Base-by-base conservation (phyloP, 176 grass and related monocot genomes). In the Lolium rigidum region DNA sequence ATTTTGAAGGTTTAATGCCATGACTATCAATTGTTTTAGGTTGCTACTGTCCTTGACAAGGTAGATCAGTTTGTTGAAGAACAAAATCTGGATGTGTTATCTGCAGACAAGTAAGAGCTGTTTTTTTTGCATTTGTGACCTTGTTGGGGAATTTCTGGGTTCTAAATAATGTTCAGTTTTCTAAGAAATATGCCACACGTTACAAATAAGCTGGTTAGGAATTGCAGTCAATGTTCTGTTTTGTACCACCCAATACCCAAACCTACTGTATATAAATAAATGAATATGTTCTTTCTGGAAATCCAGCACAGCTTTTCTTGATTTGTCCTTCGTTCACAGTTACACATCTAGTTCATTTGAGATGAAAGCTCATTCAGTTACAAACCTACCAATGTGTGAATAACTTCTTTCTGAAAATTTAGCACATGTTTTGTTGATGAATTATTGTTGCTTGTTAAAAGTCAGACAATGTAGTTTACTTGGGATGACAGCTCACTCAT, bases 51-150 rank as follows among this genome's bases (percentile, higher is more conserved):
- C 55, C 88, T 95, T 87, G 88, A 86, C 7, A 90, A 68, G 64
- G 60, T 92, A 41, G 93, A 90, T 65, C 80, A 85, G 7, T 92
- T 95, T 58, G 63, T 87, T 48, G 90, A 92, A 86, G 64, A 79
- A 78, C 83, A 79, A 82, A 87, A 69, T 60, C 65, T 95, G 54
- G 93, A 95, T 70, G 31, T 86, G 15, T 66, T 95, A 78, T 84
- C 90, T 90, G 60, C 76, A 70, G 88, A 90, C 78, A 90, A 95
- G 93, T 92, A 95, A 79, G 93, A 26, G 59, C 1, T 0, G 1
- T 43, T 72, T 76, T 31, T 28, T 87, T 79, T 57, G 55, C 58
- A 57, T 67, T 74, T 79, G 21, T 52, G 41, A 57, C 5, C 22
- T 18, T 48, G 22, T 66, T 56, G 35, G 52, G 1, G 39, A 64